These are phyloP conservation scores for Arthrobotrys iridis DNA, from an alignment of 2,329 filamentous ascomycete species.

Conservation along the genomic window DNA sequence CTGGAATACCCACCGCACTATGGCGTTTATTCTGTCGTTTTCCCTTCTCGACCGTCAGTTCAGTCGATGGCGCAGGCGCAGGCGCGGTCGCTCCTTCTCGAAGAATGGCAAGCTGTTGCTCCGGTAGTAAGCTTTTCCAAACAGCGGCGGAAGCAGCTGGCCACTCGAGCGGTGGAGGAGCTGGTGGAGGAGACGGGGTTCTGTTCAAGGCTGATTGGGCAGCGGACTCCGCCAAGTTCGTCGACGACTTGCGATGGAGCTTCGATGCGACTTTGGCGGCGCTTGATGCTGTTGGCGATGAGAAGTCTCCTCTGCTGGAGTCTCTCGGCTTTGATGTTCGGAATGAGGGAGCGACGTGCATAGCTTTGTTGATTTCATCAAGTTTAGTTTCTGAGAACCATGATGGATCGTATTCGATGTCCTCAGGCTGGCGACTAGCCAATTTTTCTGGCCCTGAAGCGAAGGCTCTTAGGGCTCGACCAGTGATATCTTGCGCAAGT, in stretches of 20 bases:
- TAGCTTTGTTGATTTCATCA: slow-evolving; percentile 66
- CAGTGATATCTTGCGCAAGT: slow-evolving; percentile 54
- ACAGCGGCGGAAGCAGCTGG: slow-evolving; percentile 55
- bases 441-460: background rate
- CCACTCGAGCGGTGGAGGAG: slow-evolving; percentile 53
- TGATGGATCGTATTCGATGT: slow-evolving; percentile 70
- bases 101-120: slow-evolving; percentile 63
- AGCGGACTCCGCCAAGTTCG: slow-evolving; percentile 67
- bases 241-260: slow-evolving; percentile 67
- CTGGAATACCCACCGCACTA: slow-evolving; percentile 64
- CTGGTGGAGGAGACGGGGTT: slow-evolving; percentile 58
- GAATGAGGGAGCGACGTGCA: slow-evolving; percentile 20
- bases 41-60: slow-evolving; percentile 75
- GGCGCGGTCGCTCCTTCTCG: slow-evolving; percentile 45
- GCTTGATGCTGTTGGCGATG: slow-evolving; percentile 86
- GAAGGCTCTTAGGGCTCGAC: slow-evolving; percentile 18
- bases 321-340: slow-evolving; percentile 17
- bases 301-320: slow-evolving; percentile 68
- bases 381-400: slow-evolving; percentile 75
- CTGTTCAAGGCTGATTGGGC: slow-evolving; percentile 61
- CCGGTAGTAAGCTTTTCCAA: slow-evolving; percentile 39
- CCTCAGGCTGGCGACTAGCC: slow-evolving; percentile 36
- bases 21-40: slow-evolving; percentile 73
- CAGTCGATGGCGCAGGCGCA: slow-evolving; percentile 64
- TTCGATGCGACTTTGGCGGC: slow-evolving; percentile 79